A percentile compares a stretch with the other conserved stretches of the same genome.
Conservation (phyloP, 352 stramenopile genomes). For the Phytopythium montanum region DNA sequence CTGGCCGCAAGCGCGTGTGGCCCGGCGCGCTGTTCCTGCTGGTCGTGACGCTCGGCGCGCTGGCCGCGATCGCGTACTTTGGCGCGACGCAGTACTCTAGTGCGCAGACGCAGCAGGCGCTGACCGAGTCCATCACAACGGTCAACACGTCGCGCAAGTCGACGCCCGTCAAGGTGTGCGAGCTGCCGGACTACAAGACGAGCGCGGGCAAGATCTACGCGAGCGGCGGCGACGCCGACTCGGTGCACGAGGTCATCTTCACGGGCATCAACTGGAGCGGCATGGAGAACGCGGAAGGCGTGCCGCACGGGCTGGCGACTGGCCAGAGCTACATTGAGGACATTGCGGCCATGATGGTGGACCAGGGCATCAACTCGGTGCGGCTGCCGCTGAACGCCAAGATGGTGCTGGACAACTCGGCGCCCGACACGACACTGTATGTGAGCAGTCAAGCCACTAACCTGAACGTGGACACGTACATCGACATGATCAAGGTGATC, state of each 20-base stretch:
- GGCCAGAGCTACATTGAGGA: slow-evolving; percentile 69
- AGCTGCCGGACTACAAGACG: slow-evolving; percentile 68
- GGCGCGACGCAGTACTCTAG: slow-evolving; percentile 50
- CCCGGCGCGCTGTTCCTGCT: slow-evolving; percentile 72
- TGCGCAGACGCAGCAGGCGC: slow-evolving; percentile 58
- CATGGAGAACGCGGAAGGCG: slow-evolving; percentile 80
- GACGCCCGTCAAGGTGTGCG: slow-evolving; percentile 53
- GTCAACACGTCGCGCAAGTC: slow-evolving; percentile 25
- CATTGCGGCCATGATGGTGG: slow-evolving; percentile 56
- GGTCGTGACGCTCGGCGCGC: slow-evolving; percentile 37
- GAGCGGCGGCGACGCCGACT: slow-evolving; percentile 35
- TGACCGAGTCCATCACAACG: slow-evolving; percentile 47
- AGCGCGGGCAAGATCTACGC: slow-evolving; percentile 63
- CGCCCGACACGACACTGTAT: slow-evolving; percentile 57
- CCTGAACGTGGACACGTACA: slow-evolving; percentile 69
- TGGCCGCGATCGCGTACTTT: slow-evolving; percentile 64
- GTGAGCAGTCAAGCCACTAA: slow-evolving; percentile 58
- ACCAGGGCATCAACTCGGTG: slow-evolving; percentile 74
- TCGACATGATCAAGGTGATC: slow-evolving; percentile 83
- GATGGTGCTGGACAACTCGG: slow-evolving; percentile 73
- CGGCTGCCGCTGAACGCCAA: slow-evolving; percentile 79
- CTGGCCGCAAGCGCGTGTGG: slow-evolving; percentile 76
- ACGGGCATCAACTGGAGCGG: slow-evolving; percentile 88
- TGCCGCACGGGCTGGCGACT: slow-evolving; percentile 67
- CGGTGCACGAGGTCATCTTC: slow-evolving; percentile 64